Conservation (phyloP, 2,329 filamentous ascomycete genomes). For the Penicillium rolfsii region DNA sequence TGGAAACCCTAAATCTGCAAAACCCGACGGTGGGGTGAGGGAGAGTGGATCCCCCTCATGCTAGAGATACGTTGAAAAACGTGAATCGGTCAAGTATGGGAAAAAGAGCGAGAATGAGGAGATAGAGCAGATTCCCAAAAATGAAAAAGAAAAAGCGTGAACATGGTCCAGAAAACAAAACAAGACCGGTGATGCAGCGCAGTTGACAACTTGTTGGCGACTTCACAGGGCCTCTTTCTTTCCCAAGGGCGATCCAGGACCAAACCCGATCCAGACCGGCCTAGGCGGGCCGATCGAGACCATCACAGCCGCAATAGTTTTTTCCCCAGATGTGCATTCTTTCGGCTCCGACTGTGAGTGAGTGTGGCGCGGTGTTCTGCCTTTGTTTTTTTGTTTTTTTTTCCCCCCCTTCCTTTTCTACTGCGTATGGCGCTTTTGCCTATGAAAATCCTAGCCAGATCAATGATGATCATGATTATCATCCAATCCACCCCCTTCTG, state of each 20-base stretch:
- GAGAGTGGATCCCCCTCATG: not conserved
- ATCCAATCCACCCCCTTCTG: not conserved
- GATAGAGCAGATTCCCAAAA: not conserved
- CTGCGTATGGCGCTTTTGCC: not conserved
- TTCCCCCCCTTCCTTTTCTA: not conserved
- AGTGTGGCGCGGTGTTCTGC: constrained; percentile 4
- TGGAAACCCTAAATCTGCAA: constrained; percentile 3
- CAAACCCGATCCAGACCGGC: constrained; percentile 9
- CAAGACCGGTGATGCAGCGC: not conserved
- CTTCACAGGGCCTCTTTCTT: not conserved
- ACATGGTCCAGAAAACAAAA: not conserved
- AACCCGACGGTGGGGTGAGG: not conserved
- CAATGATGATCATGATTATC: not conserved
- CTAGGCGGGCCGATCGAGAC: constrained; percentile 19
- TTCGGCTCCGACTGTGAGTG: constrained; percentile 16
- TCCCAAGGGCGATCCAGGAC: not conserved
- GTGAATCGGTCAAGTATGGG: not conserved
- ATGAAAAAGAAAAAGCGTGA: not conserved
- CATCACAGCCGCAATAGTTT: constrained; percentile 1
- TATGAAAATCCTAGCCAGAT: not conserved
- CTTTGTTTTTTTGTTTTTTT: not conserved
- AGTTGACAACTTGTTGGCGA: not conserved
- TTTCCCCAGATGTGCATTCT: constrained; percentile 16
- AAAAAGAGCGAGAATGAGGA: not conserved
- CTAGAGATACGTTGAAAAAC: too few species aligned